Percentiles rank a stretch among this genome's conserved stretches.
Evolutionary conservation across 768 basidiomycete species (phyloP).

Genomic region (Nidula microcarpa): DNA sequence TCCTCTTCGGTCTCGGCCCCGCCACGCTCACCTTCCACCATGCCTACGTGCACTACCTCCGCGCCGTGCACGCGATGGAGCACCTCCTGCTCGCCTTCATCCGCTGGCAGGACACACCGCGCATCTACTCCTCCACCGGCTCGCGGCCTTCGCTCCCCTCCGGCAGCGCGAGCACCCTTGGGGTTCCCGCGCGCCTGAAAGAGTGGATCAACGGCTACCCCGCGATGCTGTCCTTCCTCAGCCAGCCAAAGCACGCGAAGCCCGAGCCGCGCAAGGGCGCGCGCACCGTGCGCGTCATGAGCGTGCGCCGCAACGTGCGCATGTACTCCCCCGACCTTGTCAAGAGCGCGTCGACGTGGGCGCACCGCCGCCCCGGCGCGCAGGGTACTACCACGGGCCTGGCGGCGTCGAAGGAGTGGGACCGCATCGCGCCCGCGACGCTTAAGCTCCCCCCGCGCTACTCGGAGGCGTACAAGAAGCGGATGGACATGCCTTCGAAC

Average conservation of each 20-base stretch:
- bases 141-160: constrained; percentile 26
- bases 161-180: constrained; percentile 54
- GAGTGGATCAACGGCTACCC: constrained; percentile 93
- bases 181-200: constrained; percentile 82
- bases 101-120: constrained; percentile 70
- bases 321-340: constrained; percentile 89
- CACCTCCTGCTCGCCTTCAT: constrained; percentile 91
- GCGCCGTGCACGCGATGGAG: constrained; percentile 83
- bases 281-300: constrained; percentile 71
- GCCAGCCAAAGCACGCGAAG: constrained; percentile 42
- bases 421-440: constrained; percentile 60
- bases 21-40: constrained; percentile 46
- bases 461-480: constrained; percentile 71
- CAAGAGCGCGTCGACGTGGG: constrained; percentile 53
- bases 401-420: constrained; percentile 71
- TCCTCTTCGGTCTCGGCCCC: constrained; percentile 79
- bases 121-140: constrained; percentile 18
- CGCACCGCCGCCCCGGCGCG: constrained; percentile 21
- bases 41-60: constrained; percentile 63
- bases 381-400: constrained; percentile 36
- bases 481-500: constrained; percentile 63
- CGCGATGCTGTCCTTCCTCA: constrained; percentile 65
- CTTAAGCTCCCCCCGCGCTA: constrained; percentile 65
- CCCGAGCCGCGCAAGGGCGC: constrained; percentile 74
- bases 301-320: constrained; percentile 76